A percentile compares a stretch with the other conserved stretches of the same genome.
phyloP scores from a whole-genome alignment of 768 basidiomycete genomes.

The Gloeopeniophorella convolvens region DNA sequence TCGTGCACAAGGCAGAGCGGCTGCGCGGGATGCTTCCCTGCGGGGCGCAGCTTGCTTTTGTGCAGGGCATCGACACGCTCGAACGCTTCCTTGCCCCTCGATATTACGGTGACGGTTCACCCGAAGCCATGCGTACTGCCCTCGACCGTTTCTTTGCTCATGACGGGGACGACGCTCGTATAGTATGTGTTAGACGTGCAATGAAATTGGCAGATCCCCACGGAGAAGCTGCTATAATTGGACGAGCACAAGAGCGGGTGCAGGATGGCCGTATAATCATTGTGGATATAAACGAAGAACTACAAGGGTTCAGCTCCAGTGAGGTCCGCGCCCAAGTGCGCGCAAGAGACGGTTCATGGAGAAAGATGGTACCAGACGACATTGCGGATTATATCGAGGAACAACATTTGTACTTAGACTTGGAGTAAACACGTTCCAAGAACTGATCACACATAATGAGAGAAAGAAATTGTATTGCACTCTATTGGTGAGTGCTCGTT shows the following conservation, averaged over 20 bases:
- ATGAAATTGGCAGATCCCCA: slow-evolving; percentile 17
- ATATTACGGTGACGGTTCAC: slow-evolving; percentile 51
- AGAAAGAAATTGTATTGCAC: no score
- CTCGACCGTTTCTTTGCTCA: slow-evolving; percentile 55
- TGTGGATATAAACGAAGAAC: slow-evolving; percentile 52
- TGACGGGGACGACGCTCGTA: slow-evolving; percentile 47
- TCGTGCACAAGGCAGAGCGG: slow-evolving; percentile 69
- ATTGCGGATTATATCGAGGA: slow-evolving; percentile 48
- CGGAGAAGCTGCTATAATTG: slow-evolving; percentile 27
- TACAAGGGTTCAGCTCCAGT: slow-evolving; percentile 63
- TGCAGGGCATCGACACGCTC: slow-evolving; percentile 83
- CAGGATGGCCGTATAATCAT: slow-evolving; percentile 46
- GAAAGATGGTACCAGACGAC: slow-evolving; percentile 36
- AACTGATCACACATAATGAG: neutral
- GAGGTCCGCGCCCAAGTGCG: slow-evolving; percentile 46
- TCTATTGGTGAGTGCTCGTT: no score
- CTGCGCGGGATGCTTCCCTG: slow-evolving; percentile 46
- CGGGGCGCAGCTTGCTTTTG: slow-evolving; percentile 53
- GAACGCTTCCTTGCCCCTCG: slow-evolving; percentile 68
- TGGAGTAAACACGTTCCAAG: neutral
- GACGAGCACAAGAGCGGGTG: slow-evolving; percentile 44
- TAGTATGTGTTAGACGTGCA: slow-evolving; percentile 61
- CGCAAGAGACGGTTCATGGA: slow-evolving; percentile 36
- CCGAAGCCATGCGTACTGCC: slow-evolving; percentile 46
- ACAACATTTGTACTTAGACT: slow-evolving; percentile 38